These are phyloP conservation scores for Eudorina sp. DNA, from an alignment of 139 green algal species.

Conservation along the genomic window DNA sequence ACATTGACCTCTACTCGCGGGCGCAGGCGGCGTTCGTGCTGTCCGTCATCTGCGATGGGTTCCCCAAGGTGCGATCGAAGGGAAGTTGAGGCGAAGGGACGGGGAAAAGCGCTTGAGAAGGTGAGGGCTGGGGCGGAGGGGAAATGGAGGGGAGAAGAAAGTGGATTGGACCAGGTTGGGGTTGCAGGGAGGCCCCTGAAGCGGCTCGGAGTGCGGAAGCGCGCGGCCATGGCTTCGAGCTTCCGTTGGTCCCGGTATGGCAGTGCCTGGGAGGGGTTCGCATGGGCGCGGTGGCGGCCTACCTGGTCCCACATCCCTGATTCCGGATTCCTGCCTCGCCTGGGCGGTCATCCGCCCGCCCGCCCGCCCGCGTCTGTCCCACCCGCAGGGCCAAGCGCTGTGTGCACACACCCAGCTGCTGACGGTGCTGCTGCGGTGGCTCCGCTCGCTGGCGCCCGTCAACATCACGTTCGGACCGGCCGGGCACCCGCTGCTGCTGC, in stretches of 20 bases:
- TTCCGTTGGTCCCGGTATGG: no score
- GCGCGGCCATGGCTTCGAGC: neutral
- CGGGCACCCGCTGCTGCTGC: constrained; percentile 80
- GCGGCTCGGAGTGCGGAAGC: neutral
- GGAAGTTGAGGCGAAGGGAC: neutral
- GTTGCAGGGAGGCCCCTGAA: neutral
- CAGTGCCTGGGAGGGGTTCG: no score
- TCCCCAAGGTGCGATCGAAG: constrained; percentile 67
- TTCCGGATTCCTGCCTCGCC: neutral
- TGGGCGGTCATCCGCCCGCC: neutral
- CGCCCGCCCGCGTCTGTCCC: neutral
- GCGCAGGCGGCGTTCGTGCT: constrained; percentile 95
- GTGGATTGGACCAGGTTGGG: neutral
- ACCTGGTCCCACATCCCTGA: neutral
- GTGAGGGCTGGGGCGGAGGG: neutral
- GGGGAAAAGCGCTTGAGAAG: no score
- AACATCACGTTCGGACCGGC: constrained; percentile 48
- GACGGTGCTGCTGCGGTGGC: constrained; percentile 66
- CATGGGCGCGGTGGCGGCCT: neutral
- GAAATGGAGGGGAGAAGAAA: neutral
- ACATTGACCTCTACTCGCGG: constrained; percentile 60
- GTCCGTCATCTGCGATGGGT: constrained; percentile 88
- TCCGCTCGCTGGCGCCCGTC: constrained; percentile 61
- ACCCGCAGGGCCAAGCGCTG: constrained; percentile 68
- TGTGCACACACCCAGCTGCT: constrained; percentile 68